These are phyloP conservation scores for Leersia perrieri DNA, from an alignment of 176 grass and related monocot genomes.

Conservation along the genomic window DNA sequence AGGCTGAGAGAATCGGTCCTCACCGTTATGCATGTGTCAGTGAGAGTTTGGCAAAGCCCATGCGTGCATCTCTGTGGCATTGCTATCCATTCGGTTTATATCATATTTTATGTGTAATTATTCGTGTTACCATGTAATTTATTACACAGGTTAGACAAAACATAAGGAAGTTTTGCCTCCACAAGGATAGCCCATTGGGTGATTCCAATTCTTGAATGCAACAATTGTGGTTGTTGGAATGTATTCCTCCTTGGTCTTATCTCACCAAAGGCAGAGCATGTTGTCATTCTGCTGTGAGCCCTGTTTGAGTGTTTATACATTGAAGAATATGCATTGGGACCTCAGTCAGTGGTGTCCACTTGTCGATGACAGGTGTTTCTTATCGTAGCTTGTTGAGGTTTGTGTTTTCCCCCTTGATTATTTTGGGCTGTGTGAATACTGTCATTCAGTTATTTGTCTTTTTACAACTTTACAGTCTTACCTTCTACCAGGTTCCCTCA, in stretches of 20 bases:
- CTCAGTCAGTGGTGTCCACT: slow-evolving; percentile 98
- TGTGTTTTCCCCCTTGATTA: slow-evolving; percentile 21
- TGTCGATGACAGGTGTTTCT: slow-evolving; percentile 96
- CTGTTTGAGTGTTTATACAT: slow-evolving; percentile 95
- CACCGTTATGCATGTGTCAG: no score
- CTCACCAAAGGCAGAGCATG: slow-evolving; percentile 92
- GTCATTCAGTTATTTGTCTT: not conserved
- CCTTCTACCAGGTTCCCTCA: slow-evolving; percentile 70
- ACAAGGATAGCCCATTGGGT: slow-evolving; percentile 95
- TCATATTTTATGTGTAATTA: not conserved
- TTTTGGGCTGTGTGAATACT: not conserved
- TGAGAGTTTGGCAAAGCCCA: no score
- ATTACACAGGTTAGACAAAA: slow-evolving; percentile 79
- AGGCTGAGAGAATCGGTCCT: no score
- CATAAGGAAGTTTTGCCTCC: slow-evolving; percentile 98
- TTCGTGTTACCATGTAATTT: not conserved
- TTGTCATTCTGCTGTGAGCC: slow-evolving; percentile 96
- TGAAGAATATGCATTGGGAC: slow-evolving; percentile 99
- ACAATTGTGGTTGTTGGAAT: slow-evolving; percentile 96
- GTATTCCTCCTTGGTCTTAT: slow-evolving; percentile 99
- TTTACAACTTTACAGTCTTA: slow-evolving; percentile 28
- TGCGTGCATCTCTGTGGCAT: no score
- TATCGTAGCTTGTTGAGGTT: slow-evolving; percentile 97
- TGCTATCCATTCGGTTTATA: not conserved
- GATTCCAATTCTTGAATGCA: slow-evolving; percentile 99